These are phyloP conservation scores for Fusarium tanahbumbuense DNA, from an alignment of 2,329 filamentous ascomycete species.

Conservation along the genomic window DNA sequence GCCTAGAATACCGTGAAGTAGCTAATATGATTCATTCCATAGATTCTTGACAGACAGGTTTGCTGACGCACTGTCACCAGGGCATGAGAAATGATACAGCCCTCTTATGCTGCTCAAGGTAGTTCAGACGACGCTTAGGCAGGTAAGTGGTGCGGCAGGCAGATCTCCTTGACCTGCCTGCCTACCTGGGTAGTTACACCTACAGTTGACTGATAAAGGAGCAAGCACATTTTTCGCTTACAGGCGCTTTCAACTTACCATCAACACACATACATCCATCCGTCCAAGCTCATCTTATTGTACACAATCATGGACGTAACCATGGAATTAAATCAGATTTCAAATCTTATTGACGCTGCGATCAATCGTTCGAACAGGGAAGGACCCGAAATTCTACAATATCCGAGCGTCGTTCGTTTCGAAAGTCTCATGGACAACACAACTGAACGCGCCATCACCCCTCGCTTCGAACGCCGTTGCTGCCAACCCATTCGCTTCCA, in stretches of 20 bases:
- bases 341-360: not conserved
- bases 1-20: not conserved
- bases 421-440: no score
- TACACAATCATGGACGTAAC: not conserved
- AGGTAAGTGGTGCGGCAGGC: not conserved
- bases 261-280: not conserved
- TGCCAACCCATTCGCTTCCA: not conserved
- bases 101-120: not conserved
- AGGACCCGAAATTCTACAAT: no score
- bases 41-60: not conserved
- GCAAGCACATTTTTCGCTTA: not conserved
- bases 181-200: not conserved
- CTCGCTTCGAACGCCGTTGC: not conserved
- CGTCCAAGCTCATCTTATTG: not conserved
- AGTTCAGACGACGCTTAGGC: not conserved
- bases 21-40: not conserved
- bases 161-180: not conserved
- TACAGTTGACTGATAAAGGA: not conserved
- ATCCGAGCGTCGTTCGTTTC: no score
- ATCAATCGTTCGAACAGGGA: not conserved
- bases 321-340: not conserved
- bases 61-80: not conserved
- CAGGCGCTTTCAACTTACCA: not conserved
- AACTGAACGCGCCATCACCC: not conserved
- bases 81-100: not conserved